phyloP scores from a whole-genome alignment of 2,329 filamentous ascomycete species.

The Exophiala sp. region DNA sequence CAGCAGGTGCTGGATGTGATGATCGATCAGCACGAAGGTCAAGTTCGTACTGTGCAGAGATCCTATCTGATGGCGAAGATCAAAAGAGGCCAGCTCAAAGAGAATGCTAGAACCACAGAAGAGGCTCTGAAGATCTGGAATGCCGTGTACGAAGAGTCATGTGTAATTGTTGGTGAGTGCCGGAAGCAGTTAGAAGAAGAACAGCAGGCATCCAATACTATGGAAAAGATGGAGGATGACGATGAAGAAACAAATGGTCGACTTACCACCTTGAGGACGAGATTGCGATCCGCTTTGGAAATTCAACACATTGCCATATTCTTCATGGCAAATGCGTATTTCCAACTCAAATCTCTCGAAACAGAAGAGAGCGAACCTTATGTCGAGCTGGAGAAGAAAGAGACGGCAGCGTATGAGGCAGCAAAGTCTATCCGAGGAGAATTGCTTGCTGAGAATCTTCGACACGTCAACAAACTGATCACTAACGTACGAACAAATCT shows the following conservation, averaged over 20 bases:
- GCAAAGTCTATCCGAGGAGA: conserved; percentile 77
- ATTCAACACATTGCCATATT: conserved; percentile 78
- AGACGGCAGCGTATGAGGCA: conserved; percentile 69
- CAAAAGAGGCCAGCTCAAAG: conserved; percentile 71
- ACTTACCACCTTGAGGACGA: conserved; percentile 59
- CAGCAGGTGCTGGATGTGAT: conserved; percentile 84
- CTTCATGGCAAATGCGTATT: conserved; percentile 79
- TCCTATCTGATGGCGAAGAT: conserved; percentile 62
- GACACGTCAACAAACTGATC: conserved; percentile 64
- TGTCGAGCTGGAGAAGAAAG: conserved; percentile 62
- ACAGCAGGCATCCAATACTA: conserved; percentile 31
- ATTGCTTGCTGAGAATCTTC: conserved; percentile 60
- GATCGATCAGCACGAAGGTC: conserved; percentile 76
- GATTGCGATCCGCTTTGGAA: conserved; percentile 70
- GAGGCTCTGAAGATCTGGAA: conserved; percentile 71
- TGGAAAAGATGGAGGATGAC: conserved; percentile 34
- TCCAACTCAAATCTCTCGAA: conserved; percentile 72
- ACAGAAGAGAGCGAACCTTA: conserved; percentile 51
- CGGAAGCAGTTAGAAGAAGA: conserved; percentile 59
- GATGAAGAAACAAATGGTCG: conserved; percentile 41
- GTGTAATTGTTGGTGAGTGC: conserved; percentile 55
- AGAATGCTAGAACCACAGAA: conserved; percentile 65
- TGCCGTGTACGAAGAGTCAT: conserved; percentile 51
- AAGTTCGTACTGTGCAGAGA: conserved; percentile 66
- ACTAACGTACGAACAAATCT: conserved; percentile 53